Evolutionary conservation across 2,329 filamentous ascomycete genomes (phyloP).

Genomic region (Aspergillus sclerotialis): DNA sequence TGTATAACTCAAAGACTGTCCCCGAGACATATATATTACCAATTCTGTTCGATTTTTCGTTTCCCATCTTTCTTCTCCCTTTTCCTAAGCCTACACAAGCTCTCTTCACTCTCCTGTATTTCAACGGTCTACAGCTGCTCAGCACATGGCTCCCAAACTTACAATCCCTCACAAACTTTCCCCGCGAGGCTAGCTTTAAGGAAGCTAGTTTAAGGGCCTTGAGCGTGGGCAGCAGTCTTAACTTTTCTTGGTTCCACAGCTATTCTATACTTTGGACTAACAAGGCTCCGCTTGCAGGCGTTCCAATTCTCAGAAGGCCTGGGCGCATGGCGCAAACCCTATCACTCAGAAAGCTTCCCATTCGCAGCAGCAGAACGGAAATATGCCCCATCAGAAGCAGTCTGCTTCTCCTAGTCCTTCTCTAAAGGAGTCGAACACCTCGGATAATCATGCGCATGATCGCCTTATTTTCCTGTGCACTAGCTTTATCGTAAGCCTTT

Average conservation of each 20-base stretch:
- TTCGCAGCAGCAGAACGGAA: slow-evolving; percentile 49
- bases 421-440: slow-evolving; percentile 44
- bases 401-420: slow-evolving; percentile 30
- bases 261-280: slow-evolving; percentile 14
- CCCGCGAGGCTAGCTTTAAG: too few relatives aligned
- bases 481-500: slow-evolving; percentile 49
- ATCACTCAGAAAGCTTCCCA: slow-evolving; percentile 50
- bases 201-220: too few relatives aligned
- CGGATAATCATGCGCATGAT: slow-evolving; percentile 55
- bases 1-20: not conserved
- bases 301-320: slow-evolving; percentile 53
- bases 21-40: not conserved
- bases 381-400: slow-evolving; percentile 37
- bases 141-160: too few relatives aligned
- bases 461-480: slow-evolving; percentile 53
- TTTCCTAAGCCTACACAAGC: not conserved
- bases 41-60: slow-evolving; percentile 1
- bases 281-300: slow-evolving; percentile 28
- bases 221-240: too few relatives aligned
- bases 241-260: too few relatives aligned
- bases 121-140: not conserved
- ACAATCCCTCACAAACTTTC: too few relatives aligned
- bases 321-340: slow-evolving; percentile 55
- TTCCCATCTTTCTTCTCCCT: not conserved
- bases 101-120: not conserved